Evolutionary conservation across 225 moss, liverwort and hornwort genomes (phyloP).

Genomic region (Sphagnum contortum): DNA sequence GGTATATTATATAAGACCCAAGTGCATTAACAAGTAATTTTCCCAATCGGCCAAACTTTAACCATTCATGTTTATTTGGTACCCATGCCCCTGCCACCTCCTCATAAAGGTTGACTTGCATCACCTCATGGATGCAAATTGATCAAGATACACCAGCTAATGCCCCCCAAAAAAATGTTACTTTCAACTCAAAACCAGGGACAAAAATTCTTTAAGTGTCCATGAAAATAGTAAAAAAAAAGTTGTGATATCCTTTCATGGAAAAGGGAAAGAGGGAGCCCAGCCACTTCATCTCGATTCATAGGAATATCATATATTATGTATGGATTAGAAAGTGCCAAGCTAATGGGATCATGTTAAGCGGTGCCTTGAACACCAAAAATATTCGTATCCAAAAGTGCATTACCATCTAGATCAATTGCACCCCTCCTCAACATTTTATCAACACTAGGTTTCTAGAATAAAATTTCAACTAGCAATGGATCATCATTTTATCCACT

Average conservation of each 20-base stretch:
- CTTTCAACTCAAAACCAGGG: too few species aligned
- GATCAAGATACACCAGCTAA: too few species aligned
- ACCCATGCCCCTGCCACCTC: slow-evolving; percentile 81
- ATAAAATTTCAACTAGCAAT: slow-evolving; percentile 42
- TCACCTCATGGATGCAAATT: neutral
- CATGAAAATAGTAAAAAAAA: too few species aligned
- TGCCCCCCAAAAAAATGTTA: neutral
- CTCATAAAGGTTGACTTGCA: slow-evolving; percentile 76
- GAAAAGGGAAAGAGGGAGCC: slow-evolving; percentile 8
- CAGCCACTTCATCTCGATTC: slow-evolving; percentile 59
- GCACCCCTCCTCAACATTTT: slow-evolving; percentile 49
- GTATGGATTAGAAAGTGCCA: slow-evolving; percentile 42
- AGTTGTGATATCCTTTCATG: too few species aligned
- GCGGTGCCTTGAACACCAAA: slow-evolving; percentile 47
- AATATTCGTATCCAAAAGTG: slow-evolving; percentile 60
- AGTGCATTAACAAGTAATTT: slow-evolving; percentile 47
- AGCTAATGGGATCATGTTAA: slow-evolving; percentile 32
- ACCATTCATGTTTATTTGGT: slow-evolving; percentile 51
- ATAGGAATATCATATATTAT: slow-evolving; percentile 44
- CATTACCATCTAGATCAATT: slow-evolving; percentile 28
- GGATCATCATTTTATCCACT: slow-evolving; percentile 4
- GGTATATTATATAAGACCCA: slow-evolving; percentile 46
- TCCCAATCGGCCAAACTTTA: slow-evolving; percentile 56
- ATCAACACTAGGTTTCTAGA: slow-evolving; percentile 50
- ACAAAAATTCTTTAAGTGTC: too few species aligned